Evolutionary conservation across 1,139 yeast genomes (phyloP), one percentile per base, ranked within the genome.

Genomic region (Candida neerlandica): DNA sequence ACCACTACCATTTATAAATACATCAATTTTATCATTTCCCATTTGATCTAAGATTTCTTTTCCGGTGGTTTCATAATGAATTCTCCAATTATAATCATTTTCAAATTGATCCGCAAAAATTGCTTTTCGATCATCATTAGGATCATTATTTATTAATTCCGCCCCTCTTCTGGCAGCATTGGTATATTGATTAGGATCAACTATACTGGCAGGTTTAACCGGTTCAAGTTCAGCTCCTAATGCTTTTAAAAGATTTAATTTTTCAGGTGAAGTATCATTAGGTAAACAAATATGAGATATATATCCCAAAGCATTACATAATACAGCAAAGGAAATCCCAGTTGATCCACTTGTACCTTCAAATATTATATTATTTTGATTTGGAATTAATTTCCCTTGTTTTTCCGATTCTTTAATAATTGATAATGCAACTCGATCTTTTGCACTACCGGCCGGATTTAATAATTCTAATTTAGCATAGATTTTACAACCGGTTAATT

Each of bases 291-390:
- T 94, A 61, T 91, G 97, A 0, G 96, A 89, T 12, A 80, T 81
- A 65, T 92, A 92, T 0, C 99, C 99, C 52, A 89, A 67, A 0
- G 97, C 89, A 58, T 91, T 83, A 54, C 96, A 89, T 21, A 94
- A 77, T 69, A 90, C 81, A 1, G 98, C 97, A 57, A 94, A 80
- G 2, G 97, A 89, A 26, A 94, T 94, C 7, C 99, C 99, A 0
- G 99, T 94, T 0, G 97, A 89, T 0, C 98, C 98, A 10, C 95
- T 85, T 0, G 98, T 94, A 3, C 99, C 99, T 70, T 94, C 99
- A 64, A 86, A 91, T 4, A 89, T 82, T 16, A 85, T 78, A 62
- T 89, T 91, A 5, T 73, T 73, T 39, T 68, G 58, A 49, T 82
- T 64, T 0, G 91, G 92, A 7, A 70, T 65, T 40, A 92, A 65